Percentiles rank a stretch among this genome's conserved stretches.
phyloP scores from a whole-genome alignment of 1,284 basidiomycete species.

The Sparassis latifolia region DNA sequence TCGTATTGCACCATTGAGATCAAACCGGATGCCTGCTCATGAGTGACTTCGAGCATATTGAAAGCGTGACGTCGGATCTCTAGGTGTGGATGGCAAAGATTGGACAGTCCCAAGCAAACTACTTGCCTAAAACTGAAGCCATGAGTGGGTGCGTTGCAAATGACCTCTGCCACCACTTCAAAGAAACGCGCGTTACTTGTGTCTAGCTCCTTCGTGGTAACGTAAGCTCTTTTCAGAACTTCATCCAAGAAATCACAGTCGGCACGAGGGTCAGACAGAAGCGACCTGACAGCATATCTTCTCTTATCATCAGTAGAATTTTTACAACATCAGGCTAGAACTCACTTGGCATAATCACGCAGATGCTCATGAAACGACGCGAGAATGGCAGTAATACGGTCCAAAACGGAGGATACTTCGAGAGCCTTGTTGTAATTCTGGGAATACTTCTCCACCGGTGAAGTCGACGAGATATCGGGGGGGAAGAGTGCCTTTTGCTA shows the following conservation, averaged over 20 bases:
- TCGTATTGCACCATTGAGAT: conserved; percentile 69
- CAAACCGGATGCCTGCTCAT: conserved; percentile 55
- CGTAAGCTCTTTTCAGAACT: conserved; percentile 68
- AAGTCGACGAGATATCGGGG: conserved; percentile 50
- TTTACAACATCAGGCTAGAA: conserved; percentile 5
- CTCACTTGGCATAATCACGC: conserved; percentile 59
- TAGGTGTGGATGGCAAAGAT: conserved; percentile 72
- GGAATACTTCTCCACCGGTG: conserved; percentile 50
- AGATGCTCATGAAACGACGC: conserved; percentile 47
- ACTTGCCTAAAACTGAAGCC: conserved; percentile 71
- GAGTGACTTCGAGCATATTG: conserved; percentile 69
- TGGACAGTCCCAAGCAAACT: conserved; percentile 79
- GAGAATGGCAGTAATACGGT: conserved; percentile 62
- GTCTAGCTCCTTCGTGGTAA: conserved; percentile 46
- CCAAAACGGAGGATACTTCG: conserved; percentile 45
- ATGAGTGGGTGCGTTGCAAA: conserved; percentile 52
- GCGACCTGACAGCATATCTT: conserved; percentile 74
- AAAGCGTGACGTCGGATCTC: conserved; percentile 75
- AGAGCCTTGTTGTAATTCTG: conserved; percentile 45
- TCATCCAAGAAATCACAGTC: conserved; percentile 64
- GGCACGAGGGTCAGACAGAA: conserved; percentile 59
- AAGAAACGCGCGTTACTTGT: conserved; percentile 68
- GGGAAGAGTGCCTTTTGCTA: conserved; percentile 73
- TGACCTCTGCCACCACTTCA: conserved; percentile 72
- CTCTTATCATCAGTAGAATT: conserved; percentile 11